Evolutionary conservation across 2,329 filamentous ascomycete genomes (phyloP), one percentile per base, ranked within the genome.

Genomic region (Colletotrichum sp.): DNA sequence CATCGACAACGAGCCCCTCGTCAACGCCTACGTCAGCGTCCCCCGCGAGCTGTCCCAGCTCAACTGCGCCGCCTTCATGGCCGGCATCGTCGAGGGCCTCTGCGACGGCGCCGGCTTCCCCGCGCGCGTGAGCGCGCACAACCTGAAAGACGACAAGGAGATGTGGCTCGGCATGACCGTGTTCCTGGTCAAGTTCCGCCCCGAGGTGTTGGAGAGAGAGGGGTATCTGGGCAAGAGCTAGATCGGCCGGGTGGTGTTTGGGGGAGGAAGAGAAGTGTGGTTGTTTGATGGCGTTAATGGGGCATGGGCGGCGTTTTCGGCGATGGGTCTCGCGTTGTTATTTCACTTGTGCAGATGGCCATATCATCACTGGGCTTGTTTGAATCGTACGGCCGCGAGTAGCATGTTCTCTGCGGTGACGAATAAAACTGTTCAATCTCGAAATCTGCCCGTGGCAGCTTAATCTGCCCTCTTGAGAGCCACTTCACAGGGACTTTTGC

Each of bases 91-190:
- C 72, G 97, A 99, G 89, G 97, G 97, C 26, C 93, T 98, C 13
- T 98, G 97, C 85, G 97, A 99, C 85, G 96, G 96, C 10, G 95
- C 95, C 57, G 96, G 94, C 8, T 98, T 98, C 83, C 93, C 94
- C 63, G 96, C 95, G 0, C 93, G 94, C 78, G 97, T 99, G 24
- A 97, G 94, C 75, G 96, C 97, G 79, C 97, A 99, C 84, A 95
- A 92, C 77, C 93, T 94, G 81, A 87, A 88, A 79, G 86, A 86
- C 79, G 90, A 90, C 83, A 91, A 93, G 78, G 95, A 96, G 81
- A 93, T 99, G 92, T 99, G 96, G 96, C 97, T 97, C 0, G 95
- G 95, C 39, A 95, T 97, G 88, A 99, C 97, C 59, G 96, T 99
- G 36, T 99, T 98, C 83, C 85, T 99, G 84, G 93, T 99, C 82